Evolutionary conservation across 768 basidiomycete genomes (phyloP), one percentile per base, ranked within the genome.

Genomic region (Suillus lakei): DNA sequence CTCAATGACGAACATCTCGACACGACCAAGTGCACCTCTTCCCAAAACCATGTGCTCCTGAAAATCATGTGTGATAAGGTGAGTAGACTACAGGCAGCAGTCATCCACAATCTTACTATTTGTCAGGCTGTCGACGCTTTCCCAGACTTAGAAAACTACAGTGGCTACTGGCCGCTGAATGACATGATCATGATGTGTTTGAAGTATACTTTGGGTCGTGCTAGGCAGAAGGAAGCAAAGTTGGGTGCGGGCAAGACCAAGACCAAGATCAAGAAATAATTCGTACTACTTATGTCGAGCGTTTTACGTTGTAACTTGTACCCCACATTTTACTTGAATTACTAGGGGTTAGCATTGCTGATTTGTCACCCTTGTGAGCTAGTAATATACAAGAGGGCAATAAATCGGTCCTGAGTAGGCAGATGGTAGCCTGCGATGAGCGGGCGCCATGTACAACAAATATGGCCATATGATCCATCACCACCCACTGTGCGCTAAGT

Each of bases 101-200:
- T 30, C 4, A 30, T 39, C n/a, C 21, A n/a, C 8, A 1, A 10
- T 28, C 30, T 60, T 10, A 60, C 13, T 39, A 46, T 38, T 3
- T 28, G 23, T 48, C 9, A 69, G 63, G 60, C 61, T 0, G 39
- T 36, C 4, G n/a, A 23, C 4, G 34, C 39, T 5, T 60, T 69
- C 32, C 66, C 60, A 0, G 66, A 68, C 38, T 62, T 68, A 18
- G 66, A 62, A 8, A 68, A 68, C 4, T 68, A 69, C 6, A 16
- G 5, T 1, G 8, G 13, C 5, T 62, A 26, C n/a, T 67, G 68
- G 68, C 68, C 63, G 3, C 63, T 67, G 1, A 51, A 23, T 0
- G 61, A 70, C 15, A 16, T 68, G 15, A 26, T 70, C 3, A 68
- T 70, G 67, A 65, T 68, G 63, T 32, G 15, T 1, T 46, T 70